These are phyloP conservation scores for Penicillium lagena DNA, from an alignment of 495 filamentous ascomycete genomes.

Conservation along the genomic window DNA sequence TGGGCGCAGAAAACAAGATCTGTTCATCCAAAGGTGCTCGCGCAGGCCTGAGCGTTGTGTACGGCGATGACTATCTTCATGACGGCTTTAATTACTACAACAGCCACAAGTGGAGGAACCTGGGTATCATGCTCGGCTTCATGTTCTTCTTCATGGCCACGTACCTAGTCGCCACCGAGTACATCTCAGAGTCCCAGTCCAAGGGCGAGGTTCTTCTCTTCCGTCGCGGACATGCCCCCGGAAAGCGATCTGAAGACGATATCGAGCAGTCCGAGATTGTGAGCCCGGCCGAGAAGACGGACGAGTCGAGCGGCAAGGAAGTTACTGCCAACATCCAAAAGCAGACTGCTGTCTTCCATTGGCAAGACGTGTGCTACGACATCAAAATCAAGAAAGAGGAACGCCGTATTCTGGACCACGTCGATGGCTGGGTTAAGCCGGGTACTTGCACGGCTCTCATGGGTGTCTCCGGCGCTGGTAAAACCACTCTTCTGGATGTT, in stretches of 20 bases:
- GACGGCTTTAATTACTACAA: conserved; percentile 50
- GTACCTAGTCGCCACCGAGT: conserved; percentile 39
- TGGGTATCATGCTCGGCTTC: conserved; percentile 63
- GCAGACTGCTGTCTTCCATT: conserved; percentile 66
- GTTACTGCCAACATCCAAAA: conserved; percentile 47
- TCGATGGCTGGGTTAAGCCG: conserved; percentile 61
- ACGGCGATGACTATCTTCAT: conserved; percentile 45
- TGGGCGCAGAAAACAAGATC: conserved; percentile 20
- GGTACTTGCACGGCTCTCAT: conserved; percentile 63
- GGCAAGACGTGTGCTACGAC: conserved; percentile 70
- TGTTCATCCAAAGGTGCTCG: conserved; percentile 51
- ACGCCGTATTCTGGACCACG: conserved; percentile 53
- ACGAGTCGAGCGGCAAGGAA: conserved; percentile 25
- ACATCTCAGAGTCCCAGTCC: conserved; percentile 41
- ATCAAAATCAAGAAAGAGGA: conserved; percentile 57
- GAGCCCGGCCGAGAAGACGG: conserved; percentile 31
- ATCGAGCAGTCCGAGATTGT: conserved; percentile 24
- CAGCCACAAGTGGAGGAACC: conserved; percentile 62
- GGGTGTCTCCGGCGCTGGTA: conserved; percentile 58
- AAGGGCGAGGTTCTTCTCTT: conserved; percentile 50
- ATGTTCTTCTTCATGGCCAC: conserved; percentile 54
- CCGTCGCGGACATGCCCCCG: conserved; percentile 36
- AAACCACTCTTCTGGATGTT: conserved; percentile 61
- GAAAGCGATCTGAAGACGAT: conserved; percentile 17
- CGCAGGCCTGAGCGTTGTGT: conserved; percentile 38